Base-by-base conservation (phyloP, 345 rosid genomes). In the Citrus hindsii region DNA sequence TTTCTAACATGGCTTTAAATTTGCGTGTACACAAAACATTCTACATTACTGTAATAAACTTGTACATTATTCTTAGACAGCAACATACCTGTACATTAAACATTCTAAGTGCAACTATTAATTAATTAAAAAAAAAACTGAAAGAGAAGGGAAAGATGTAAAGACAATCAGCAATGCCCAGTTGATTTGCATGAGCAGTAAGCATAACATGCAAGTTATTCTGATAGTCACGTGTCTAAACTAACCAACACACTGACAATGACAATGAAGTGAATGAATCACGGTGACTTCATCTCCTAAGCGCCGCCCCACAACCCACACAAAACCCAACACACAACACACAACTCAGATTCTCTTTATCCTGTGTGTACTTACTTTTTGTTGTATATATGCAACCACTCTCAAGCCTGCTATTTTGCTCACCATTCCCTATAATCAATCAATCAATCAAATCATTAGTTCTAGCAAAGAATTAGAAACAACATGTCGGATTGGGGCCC, bases 401-500 rank as follows among this genome's bases (percentile, higher is more conserved):
- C 6, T 73, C 9, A 62, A 37, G 25, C 32, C 48, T 13, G 33
- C 78, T 30, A 48, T 1, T 21, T 42, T 30, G 48, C 70, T 32
- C 77, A 60, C 77, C 58, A 12, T 40, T 38, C 64, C 59, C 37
- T 48, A 48, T 42, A 62, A 40, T 40, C 46, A 40, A 62, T n/a
- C 70, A 61, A 18, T 55, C 35, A 35, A 48, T 33, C 59, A 22
- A 27, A 21, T 25, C 38, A 79, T 25, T 28, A 64, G 74, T 40
- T 37, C 25, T 3, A 21, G 13, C 19, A 40, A 19, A 33, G 1
- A 16, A 7, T 3, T 51, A 19, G 25, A 7, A 6, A n/a, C 8
- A 64, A 67, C 32, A 90, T 87, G 93, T 83, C 83, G 77, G 87
- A 91, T 70, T 89, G 92, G 95, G 92, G 91, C 4, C 92, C 92